Evolutionary conservation across 1,284 basidiomycete species (phyloP), one percentile per base, ranked within the genome.

Genomic region (Uromyces viciae-fabae): DNA sequence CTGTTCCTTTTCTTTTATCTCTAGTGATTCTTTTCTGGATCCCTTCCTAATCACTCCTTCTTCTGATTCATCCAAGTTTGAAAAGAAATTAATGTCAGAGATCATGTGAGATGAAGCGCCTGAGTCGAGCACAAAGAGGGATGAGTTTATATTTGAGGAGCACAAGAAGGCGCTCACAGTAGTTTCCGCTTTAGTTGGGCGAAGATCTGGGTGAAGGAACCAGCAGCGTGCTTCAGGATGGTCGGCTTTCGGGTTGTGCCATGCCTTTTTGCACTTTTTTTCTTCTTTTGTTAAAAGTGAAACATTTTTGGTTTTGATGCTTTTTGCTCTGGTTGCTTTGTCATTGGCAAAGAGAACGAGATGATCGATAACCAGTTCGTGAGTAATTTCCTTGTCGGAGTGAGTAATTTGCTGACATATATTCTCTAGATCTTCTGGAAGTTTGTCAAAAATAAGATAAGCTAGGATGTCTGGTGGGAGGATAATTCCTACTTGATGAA

Each of bases 21-120:
- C 22, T 3, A 64, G 33, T 3, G 14, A 5, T 7, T 64, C 33
- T 4, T 36, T 19, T 9, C 3, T 19, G 3, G 60, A 64, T 15
- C 60, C 42, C 3, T 33, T 64, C 22, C 42, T 33, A 15, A 64
- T 38, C 2, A 2, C 7, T 38, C 60, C 60, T 64, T 19, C 8
- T 64, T 64, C 60, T 62, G 14, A 22, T 25, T 22, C 7, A 22
- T 62, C 58, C 14, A 62, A 33, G 38, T 25, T 31, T 14, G 14
- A 33, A 62, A 62, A 62, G 14, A 62, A 7, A 7, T 62, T 9
- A 62, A 7, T 11, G 28, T 62, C 42, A 38, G 60, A 64, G 3
- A n/a, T 38, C 60, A 64, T 64, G 60, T 64, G 60, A 38, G 60
- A 33, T 64, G 60, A 64, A 5, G 60, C 36, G 17, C 60, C 60